phyloP scores from a whole-genome alignment of 108 stramenopile genomes.

The Cylindrotheca closterium region DNA sequence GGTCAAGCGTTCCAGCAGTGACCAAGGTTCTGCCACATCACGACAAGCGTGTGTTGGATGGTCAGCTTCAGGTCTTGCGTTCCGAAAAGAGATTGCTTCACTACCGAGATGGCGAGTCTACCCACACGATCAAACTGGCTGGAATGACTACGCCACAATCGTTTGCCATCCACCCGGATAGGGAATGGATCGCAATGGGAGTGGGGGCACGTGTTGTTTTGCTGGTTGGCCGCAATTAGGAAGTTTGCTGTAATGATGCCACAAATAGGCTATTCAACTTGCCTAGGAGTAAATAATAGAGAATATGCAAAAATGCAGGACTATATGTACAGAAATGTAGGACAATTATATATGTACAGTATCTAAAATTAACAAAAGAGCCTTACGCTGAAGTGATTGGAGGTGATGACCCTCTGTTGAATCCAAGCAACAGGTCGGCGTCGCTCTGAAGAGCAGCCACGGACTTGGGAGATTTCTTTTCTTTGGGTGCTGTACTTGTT shows the following conservation, averaged over 20 bases:
- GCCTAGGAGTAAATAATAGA: too few species aligned
- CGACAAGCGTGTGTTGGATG: slow-evolving; percentile 34
- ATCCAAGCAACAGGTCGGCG: slow-evolving; percentile 45
- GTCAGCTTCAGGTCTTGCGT: slow-evolving; percentile 8
- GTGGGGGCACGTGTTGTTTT: background rate
- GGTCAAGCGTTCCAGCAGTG: slow-evolving; percentile 16
- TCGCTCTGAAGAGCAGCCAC: slow-evolving; percentile 22
- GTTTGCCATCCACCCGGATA: slow-evolving; percentile 8
- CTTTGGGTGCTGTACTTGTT: slow-evolving; percentile 14
- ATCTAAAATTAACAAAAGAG: too few species aligned
- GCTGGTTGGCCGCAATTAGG: background rate
- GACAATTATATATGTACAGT: too few species aligned
- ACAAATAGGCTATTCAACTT: too few species aligned
- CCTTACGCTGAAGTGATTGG: too few species aligned
- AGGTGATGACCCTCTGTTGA: slow-evolving; percentile 39
- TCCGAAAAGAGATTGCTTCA: slow-evolving; percentile 5
- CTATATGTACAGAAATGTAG: too few species aligned
- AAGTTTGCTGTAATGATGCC: too few species aligned
- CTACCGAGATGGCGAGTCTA: background rate
- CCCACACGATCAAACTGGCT: background rate
- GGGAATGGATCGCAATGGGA: slow-evolving; percentile 19
- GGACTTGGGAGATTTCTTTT: slow-evolving; percentile 2
- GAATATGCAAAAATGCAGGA: too few species aligned
- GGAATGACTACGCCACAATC: slow-evolving; percentile 3
- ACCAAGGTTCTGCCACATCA: slow-evolving; percentile 19